phyloP scores from a whole-genome alignment of 306 rosid species.

The Arachis hypogaea region DNA sequence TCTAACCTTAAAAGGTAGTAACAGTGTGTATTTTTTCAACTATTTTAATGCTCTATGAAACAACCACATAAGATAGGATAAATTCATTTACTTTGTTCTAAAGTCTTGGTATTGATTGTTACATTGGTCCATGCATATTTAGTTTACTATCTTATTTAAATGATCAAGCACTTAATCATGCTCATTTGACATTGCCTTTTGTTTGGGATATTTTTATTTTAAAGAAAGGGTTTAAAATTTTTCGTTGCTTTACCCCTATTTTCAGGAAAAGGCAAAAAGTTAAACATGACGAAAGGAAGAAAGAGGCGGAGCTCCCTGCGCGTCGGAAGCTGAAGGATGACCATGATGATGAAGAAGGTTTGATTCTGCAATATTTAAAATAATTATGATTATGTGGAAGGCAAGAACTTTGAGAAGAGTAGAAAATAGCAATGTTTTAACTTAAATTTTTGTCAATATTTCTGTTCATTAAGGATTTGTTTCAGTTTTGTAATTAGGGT shows the following conservation, averaged over 20 bases:
- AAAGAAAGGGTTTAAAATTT: not conserved
- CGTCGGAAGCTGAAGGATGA: slow-evolving; percentile 44
- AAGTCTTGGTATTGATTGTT: not conserved
- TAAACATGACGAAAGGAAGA: slow-evolving; percentile 49
- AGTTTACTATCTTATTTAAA: slow-evolving; percentile 7
- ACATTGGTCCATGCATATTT: not conserved
- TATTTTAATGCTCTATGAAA: no score
- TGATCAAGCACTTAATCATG: slow-evolving; percentile 14
- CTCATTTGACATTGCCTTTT: not conserved
- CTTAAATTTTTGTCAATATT: slow-evolving; percentile 1
- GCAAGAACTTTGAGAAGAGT: not conserved
- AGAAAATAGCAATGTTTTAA: slow-evolving; percentile 8
- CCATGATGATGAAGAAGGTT: slow-evolving; percentile 58
- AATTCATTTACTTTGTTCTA: not conserved
- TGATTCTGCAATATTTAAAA: slow-evolving; percentile 26
- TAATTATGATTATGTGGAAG: slow-evolving; percentile 5
- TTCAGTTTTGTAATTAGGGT: slow-evolving; percentile 12
- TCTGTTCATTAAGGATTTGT: slow-evolving; percentile 18
- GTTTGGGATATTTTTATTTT: not conserved
- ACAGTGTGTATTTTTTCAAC: not conserved
- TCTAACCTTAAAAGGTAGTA: slow-evolving; percentile 1
- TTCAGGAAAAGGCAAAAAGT: slow-evolving; percentile 67
- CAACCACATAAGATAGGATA: no score
- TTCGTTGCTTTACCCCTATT: slow-evolving; percentile 30
- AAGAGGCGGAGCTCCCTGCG: slow-evolving; percentile 41